Evolutionary conservation across 2,329 filamentous ascomycete species (phyloP), one percentile per base, ranked within the genome.

Genomic region (Monilinia aucupariae): DNA sequence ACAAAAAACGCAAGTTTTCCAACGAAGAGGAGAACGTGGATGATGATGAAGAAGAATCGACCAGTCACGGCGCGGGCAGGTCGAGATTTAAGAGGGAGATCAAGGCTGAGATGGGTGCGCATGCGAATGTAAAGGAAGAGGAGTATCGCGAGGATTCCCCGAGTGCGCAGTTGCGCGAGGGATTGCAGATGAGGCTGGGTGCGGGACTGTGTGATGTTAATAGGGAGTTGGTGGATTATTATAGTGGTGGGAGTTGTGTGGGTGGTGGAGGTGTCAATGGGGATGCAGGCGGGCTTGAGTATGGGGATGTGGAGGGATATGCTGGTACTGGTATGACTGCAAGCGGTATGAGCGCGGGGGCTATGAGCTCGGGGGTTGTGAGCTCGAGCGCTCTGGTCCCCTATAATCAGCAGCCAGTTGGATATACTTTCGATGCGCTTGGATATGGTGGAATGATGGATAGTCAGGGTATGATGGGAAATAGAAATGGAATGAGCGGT

Each of bases 1-100:
- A 17, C 17, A 71, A 71, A 59, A 73, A 71, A 59, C 69, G 69
- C 15, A 71, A 71, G 37, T 54, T 61, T 12, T 67, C 67, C n/a
- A 58, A 47, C 12, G 69, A 67, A 39, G 64, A 66, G 13, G 63
- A 43, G 15, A 49, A 65, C 37, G 64, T 52, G 27, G 69, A 71
- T 30, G 70, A 71, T 49, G 70, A 70, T 2, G 69, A 70, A 43
- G 52, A 30, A 30, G 27, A 49, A 0, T 6, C n/a, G 3, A 34
- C 41, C 3, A 32, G 66, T 62, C 41, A 63, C 41, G 64, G 27
- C 61, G 56, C 62, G 59, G 59, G 20, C 51, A 65, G 61, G 62
- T 47, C 62, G 34, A 25, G n/a, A 13, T 3, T 59, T 12, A 59
- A 59, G 45, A 48, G 15, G 7, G 56, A 59, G 6, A 30, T 59